These are phyloP conservation scores for Aureobasidium sp. DNA, from an alignment of 2,329 filamentous ascomycete genomes.

Conservation along the genomic window DNA sequence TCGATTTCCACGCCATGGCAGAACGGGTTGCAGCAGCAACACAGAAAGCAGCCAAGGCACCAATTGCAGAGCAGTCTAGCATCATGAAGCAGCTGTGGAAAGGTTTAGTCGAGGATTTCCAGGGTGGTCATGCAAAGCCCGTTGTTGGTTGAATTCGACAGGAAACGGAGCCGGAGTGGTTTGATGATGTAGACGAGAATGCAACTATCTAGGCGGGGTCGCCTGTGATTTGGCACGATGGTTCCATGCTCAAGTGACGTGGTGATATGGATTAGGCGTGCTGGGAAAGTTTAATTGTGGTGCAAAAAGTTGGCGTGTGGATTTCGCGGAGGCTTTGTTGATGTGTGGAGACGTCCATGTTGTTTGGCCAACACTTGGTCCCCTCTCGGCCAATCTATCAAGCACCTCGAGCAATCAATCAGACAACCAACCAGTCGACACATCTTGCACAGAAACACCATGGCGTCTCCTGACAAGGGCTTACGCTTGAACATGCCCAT, in stretches of 20 bases:
- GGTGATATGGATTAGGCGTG: background rate
- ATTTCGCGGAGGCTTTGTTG: slow-evolving; percentile 3
- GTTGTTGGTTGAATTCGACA: background rate
- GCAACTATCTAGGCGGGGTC: background rate
- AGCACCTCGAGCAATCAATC: slow-evolving; percentile 13
- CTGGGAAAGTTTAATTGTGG: background rate
- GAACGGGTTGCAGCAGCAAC: slow-evolving; percentile 39
- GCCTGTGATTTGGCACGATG: background rate
- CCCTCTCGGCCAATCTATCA: slow-evolving; percentile 8
- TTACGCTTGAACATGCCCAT: slow-evolving; percentile 1
- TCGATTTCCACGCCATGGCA: slow-evolving; percentile 51
- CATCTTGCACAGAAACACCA: background rate
- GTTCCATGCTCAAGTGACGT: background rate
- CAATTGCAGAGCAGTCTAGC: slow-evolving; percentile 37
- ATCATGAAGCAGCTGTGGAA: slow-evolving; percentile 39
- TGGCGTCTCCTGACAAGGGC: slow-evolving; percentile 14
- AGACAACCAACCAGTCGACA: background rate
- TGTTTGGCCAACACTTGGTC: slow-evolving; percentile 4
- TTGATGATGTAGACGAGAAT: background rate
- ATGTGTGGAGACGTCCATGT: background rate
- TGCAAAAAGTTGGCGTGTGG: background rate
- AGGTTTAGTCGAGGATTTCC: slow-evolving; percentile 45
- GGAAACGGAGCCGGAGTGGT: background rate
- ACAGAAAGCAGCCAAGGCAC: slow-evolving; percentile 27
- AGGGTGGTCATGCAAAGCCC: background rate